Base-by-base conservation (phyloP, 2,329 filamentous ascomycete species). In the Penicillium sp. region DNA sequence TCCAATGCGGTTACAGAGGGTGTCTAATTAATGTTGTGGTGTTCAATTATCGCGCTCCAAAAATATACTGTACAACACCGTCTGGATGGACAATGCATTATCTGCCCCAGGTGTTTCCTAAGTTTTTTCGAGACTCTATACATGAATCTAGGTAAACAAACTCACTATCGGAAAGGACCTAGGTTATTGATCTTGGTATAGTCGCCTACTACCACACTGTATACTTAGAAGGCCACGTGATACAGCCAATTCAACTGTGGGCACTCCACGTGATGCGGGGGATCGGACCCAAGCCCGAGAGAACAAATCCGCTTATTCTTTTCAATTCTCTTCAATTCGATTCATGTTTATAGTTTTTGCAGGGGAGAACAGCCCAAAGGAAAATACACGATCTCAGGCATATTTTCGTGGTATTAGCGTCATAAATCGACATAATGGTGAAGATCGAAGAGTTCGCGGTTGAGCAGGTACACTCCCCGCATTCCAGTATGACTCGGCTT, bases 401-500 rank as follows among this genome's bases (percentile, higher is more conserved):
- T 22, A 11, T 13, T 13, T 3, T 10, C 13, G 7, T 22, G 39
- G 39, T 8, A 13, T 41, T 10, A 2, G 22, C 19, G 9, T 14
- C 39, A 13, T 19, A 21, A 22, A 10, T 21, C 39, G 39, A 22
- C 60, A 67, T 41, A 50, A 78, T 78, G 76, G 76, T 77, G 27
- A 72, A 76, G 51, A 65, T 79, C 48, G 67, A 74, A 49, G 65
- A 71, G 22, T 79, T 79, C 55, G 75, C 73, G 14, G 89, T 95
- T 9, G 91, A 96, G 76, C 80, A 86, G 72, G 86, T 86, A 78
- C 63, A 22, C 74, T 75, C 60, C 63, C 60, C 62, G 56, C 59
- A 87, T 62, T 53, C 46, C 52, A 46, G 48, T 44, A 50, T 45
- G 35, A 50, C 41, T 39, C 41, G 19, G 31, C 26, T 33, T 16